These are phyloP conservation scores for Lipomyces kockii DNA, from an alignment of 805 yeast species.

Conservation along the genomic window DNA sequence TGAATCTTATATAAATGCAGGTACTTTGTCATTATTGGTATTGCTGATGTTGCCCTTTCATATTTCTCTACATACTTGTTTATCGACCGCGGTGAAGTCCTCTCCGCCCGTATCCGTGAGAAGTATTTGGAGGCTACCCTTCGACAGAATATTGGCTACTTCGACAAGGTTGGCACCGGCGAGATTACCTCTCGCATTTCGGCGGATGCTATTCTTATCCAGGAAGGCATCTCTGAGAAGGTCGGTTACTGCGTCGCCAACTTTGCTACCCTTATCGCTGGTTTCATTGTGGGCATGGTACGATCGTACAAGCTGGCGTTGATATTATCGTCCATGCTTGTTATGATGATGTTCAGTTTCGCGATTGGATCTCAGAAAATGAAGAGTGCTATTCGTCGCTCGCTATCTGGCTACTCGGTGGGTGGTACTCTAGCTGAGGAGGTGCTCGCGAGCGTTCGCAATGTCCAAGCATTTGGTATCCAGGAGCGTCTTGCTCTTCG, in stretches of 20 bases:
- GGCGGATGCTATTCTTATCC: constrained; percentile 49
- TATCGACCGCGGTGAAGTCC: constrained; percentile 50
- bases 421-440: constrained; percentile 50
- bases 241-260: constrained; percentile 49
- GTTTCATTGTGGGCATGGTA: constrained; percentile 47
- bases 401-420: constrained; percentile 31
- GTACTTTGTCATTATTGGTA: constrained; percentile 50
- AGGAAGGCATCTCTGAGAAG: constrained; percentile 52
- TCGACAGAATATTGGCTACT: constrained; percentile 51
- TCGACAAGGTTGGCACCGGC: constrained; percentile 51
- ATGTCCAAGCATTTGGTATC: constrained; percentile 51
- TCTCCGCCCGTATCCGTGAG: constrained; percentile 50
- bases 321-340: constrained; percentile 45
- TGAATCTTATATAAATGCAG: constrained; percentile 2
- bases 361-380: constrained; percentile 36
- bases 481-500: constrained; percentile 46
- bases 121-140: constrained; percentile 46
- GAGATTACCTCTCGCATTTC: constrained; percentile 52
- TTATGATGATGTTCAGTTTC: constrained; percentile 41
- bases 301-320: constrained; percentile 49
- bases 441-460: constrained; percentile 48
- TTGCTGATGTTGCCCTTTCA: constrained; percentile 42
- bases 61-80: constrained; percentile 46
- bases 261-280: constrained; percentile 49
- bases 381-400: constrained; percentile 33